Conservation (phyloP, 129 eudicot species). For the Flaveria bidentis region DNA sequence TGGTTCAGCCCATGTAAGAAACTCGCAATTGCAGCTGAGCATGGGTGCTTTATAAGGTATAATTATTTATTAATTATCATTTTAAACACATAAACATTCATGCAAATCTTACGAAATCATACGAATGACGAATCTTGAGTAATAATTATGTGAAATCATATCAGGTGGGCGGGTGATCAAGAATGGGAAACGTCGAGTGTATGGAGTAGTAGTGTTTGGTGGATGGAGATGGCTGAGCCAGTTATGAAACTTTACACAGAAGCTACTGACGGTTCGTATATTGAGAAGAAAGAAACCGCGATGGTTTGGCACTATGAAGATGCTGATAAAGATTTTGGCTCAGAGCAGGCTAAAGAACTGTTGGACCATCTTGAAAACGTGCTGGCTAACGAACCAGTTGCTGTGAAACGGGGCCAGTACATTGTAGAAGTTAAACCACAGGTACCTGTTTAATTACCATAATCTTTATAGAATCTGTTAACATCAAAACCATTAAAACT, state of each 20-base stretch:
- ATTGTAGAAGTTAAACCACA: constrained; percentile 48
- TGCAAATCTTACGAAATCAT: neutral
- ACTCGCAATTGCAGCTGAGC: constrained; percentile 51
- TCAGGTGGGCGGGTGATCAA: constrained; percentile 35
- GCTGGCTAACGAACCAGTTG: constrained; percentile 47
- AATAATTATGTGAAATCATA: neutral
- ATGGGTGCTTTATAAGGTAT: constrained; percentile 46
- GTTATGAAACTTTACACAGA: constrained; percentile 48
- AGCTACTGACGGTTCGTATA: constrained; percentile 46
- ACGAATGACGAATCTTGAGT: neutral
- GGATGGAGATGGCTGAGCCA: constrained; percentile 49
- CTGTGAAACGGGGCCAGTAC: constrained; percentile 44
- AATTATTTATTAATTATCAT: neutral
- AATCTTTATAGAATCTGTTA: neutral
- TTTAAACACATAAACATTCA: neutral
- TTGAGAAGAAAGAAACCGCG: constrained; percentile 43
- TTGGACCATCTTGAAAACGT: constrained; percentile 53
- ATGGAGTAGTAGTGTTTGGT: constrained; percentile 26
- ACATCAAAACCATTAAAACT: neutral
- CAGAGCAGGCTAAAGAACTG: constrained; percentile 45
- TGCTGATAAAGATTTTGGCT: constrained; percentile 33
- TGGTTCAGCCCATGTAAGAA: constrained; percentile 39
- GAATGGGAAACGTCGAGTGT: constrained; percentile 34
- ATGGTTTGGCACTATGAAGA: constrained; percentile 42
- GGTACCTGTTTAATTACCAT: constrained; percentile 24